phyloP scores from a whole-genome alignment of 2,329 filamentous ascomycete species.

The Trematosphaeria pertusa region DNA sequence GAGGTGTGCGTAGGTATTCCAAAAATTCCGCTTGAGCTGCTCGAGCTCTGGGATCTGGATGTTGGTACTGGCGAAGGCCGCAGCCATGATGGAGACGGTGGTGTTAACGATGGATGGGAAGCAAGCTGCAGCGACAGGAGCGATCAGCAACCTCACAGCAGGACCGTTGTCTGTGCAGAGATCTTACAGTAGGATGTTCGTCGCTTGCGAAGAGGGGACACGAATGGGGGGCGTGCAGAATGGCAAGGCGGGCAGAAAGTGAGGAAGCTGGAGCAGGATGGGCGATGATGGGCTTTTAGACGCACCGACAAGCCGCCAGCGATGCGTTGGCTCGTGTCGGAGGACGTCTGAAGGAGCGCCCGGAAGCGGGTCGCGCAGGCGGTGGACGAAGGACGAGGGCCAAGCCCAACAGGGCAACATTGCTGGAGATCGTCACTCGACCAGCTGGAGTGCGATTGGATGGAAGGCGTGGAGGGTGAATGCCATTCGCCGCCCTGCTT shows the following conservation, averaged over 20 bases:
- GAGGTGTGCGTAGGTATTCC: constrained; percentile 39
- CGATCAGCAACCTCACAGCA: constrained; percentile 28
- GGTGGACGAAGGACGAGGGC: constrained; percentile 28
- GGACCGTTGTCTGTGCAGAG: constrained; percentile 17
- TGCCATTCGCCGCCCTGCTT: constrained; percentile 40
- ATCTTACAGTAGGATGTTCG: constrained; percentile 24
- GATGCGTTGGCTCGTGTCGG: constrained; percentile 45
- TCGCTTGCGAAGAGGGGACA: constrained; percentile 6
- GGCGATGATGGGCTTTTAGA: constrained; percentile 38
- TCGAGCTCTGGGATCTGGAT: constrained; percentile 37
- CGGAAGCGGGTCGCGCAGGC: constrained; percentile 23
- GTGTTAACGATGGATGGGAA: constrained; percentile 13
- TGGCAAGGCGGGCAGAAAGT: constrained; percentile 37
- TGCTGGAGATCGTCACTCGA: constrained; percentile 27
- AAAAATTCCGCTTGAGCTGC: constrained; percentile 46
- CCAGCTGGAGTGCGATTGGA: constrained; percentile 27
- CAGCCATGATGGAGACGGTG: constrained; percentile 28
- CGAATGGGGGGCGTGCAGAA: constrained; percentile 22
- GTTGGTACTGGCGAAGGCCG: constrained; percentile 31
- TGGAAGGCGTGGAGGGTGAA: neutral
- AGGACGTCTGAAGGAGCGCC: constrained; percentile 36
- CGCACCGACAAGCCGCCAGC: constrained; percentile 12
- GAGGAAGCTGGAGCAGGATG: constrained; percentile 28
- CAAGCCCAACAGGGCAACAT: constrained; percentile 37
- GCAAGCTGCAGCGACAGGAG: constrained; percentile 26